Evolutionary conservation across 257 asterid species (phyloP).

Genomic region (Orobanche coerulescens): DNA sequence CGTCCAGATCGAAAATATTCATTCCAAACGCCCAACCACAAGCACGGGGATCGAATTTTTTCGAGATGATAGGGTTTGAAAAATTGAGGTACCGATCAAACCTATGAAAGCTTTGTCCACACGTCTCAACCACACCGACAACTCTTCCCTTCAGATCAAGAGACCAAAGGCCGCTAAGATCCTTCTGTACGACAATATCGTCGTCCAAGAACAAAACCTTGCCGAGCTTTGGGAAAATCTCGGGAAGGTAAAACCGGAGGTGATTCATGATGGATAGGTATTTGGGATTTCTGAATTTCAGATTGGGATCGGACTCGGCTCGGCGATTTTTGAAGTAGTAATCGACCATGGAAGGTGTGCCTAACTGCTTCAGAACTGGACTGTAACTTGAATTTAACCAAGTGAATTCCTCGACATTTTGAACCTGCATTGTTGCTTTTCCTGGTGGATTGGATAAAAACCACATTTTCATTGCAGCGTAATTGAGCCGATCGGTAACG

Average conservation of each 20-base stretch:
- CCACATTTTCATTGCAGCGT: conserved; percentile 57
- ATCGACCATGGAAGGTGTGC: conserved; percentile 39
- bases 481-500: conserved; percentile 46
- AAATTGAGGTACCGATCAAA: conserved; percentile 54
- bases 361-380: conserved; percentile 43
- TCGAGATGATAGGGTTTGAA: conserved; percentile 45
- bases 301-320: conserved; percentile 39
- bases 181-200: conserved; percentile 51
- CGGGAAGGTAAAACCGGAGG: conserved; percentile 54
- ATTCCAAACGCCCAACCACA: conserved; percentile 67
- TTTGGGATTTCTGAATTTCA: conserved; percentile 50
- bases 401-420: conserved; percentile 48
- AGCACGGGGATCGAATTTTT: conserved; percentile 38
- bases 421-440: conserved; percentile 41
- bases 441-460: conserved; percentile 42
- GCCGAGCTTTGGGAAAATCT: conserved; percentile 46
- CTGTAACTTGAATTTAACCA: conserved; percentile 52
- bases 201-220: conserved; percentile 54
- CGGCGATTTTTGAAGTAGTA: conserved; percentile 41
- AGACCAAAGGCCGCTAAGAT: conserved; percentile 41
- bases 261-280: conserved; percentile 59
- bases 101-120: conserved; percentile 46
- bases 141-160: conserved; percentile 46
- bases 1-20: conserved; percentile 48
- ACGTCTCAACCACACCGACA: conserved; percentile 55